These are phyloP conservation scores for Hypoxylon subgilvum DNA, from an alignment of 495 filamentous ascomycete genomes.

Conservation along the genomic window DNA sequence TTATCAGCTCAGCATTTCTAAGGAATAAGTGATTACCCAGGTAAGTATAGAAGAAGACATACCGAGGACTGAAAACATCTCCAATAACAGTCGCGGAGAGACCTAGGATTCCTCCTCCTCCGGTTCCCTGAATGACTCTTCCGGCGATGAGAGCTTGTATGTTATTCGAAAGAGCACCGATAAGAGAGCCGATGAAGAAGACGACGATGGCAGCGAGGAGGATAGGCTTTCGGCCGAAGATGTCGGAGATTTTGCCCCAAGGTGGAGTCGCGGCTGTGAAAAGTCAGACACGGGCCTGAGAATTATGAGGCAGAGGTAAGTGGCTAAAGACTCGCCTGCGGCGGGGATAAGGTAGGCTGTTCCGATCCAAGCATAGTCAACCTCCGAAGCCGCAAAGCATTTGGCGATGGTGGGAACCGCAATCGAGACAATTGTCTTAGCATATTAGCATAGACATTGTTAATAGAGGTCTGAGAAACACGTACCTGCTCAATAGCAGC, in stretches of 20 bases:
- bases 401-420: conserved; percentile 65
- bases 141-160: conserved; percentile 79
- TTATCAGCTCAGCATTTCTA: too few relatives aligned
- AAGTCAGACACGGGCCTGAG: too few relatives aligned
- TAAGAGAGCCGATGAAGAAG: conserved; percentile 78
- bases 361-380: conserved; percentile 82
- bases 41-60: too few relatives aligned
- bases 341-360: too few relatives aligned
- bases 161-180: conserved; percentile 69
- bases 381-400: conserved; percentile 62
- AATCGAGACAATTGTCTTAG: conserved; percentile 48
- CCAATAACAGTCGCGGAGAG: conserved; percentile 82
- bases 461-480: too few relatives aligned
- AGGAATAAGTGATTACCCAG: too few relatives aligned
- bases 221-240: conserved; percentile 84
- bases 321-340: conserved; percentile 69
- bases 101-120: conserved; percentile 80
- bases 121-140: conserved; percentile 80
- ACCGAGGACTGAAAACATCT: conserved; percentile 79
- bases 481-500: too few relatives aligned
- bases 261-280: too few relatives aligned
- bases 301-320: conserved; percentile 63
- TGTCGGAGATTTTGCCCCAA: conserved; percentile 87
- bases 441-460: too few relatives aligned
- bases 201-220: conserved; percentile 72